Evolutionary conservation across 225 moss, liverwort and hornwort genomes (phyloP), one percentile per base, ranked within the genome.

Genomic region (Antitrichia curtipendula): DNA sequence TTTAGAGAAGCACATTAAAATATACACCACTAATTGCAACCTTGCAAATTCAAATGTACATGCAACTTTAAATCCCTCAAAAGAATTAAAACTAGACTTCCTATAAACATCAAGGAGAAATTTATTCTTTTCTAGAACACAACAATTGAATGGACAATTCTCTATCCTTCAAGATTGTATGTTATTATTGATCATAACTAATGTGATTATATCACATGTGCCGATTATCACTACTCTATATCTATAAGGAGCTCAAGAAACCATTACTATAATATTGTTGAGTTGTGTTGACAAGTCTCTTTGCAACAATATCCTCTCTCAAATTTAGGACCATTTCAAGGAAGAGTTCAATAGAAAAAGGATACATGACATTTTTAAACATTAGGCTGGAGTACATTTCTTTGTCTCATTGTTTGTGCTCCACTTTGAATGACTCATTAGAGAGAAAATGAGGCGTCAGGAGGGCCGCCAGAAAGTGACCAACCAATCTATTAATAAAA

Each of bases 81-180:
- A 73, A 73, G 45, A 47, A 45, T 18, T 17, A 47, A 73, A 47
- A 47, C 11, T 73, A 19, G 7, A 2, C 3, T 0, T 47, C 27
- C 2, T 0, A 18, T 16, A 47, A 73, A 4, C 11, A 73, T 31
- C 4, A 6, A 47, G 0, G 1, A 72, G 6, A 10, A 4, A 2
- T 29, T 29, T 72, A 7, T 15, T 29, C 3, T 45, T 1, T 28
- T 45, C 0, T 72, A 47, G 4, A 72, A 71, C 0, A 17, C 9
- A 10, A 10, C 0, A 73, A 0, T 10, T 73, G 2, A 73, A 28
- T 29, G 45, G n/a, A n/a, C n/a, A n/a, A n/a, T n/a, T n/a, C n/a
- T 72, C 6, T 72, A 45, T 18, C 18, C 47, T 73, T 73, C 7
- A 31, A 73, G 18, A 31, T n/a, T n/a, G n/a, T n/a, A 47, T 31